Evolutionary conservation across 2,329 filamentous ascomycete species (phyloP).

Genomic region (Penicillium paneum): DNA sequence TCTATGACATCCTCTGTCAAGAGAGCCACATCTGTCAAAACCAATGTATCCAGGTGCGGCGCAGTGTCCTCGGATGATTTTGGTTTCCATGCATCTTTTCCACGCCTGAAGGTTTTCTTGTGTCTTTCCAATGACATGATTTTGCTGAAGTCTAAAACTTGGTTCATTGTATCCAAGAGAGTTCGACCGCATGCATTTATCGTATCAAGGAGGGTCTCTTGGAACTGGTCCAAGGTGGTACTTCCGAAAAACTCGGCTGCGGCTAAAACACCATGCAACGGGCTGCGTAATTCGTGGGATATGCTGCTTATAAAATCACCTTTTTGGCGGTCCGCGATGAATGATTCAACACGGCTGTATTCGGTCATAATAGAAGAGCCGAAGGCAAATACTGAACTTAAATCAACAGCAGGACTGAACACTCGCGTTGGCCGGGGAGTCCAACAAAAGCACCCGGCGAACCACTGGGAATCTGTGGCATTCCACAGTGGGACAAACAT

Average conservation of each 20-base stretch:
- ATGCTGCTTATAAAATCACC: conserved; percentile 52
- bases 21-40: conserved; percentile 22
- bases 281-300: conserved; percentile 50
- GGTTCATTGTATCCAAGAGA: conserved; percentile 46
- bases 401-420: conserved; percentile 24
- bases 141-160: conserved; percentile 33
- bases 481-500: conserved; percentile 34
- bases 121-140: conserved; percentile 23
- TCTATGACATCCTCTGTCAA: conserved; percentile 27
- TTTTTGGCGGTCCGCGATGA: conserved; percentile 45
- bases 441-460: conserved; percentile 26
- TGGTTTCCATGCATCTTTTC: conserved; percentile 4
- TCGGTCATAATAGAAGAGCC: conserved; percentile 38
- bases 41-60: conserved; percentile 1
- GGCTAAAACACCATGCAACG: conserved; percentile 45
- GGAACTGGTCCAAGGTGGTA: conserved; percentile 37
- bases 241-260: conserved; percentile 49
- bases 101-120: conserved; percentile 4
- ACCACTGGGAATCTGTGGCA: conserved; percentile 30
- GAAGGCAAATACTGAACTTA: conserved; percentile 36
- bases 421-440: conserved; percentile 26
- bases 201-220: conserved; percentile 43
- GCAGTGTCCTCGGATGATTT: neutral
- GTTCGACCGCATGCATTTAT: conserved; percentile 52
- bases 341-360: conserved; percentile 34